Evolutionary conservation across 2,329 filamentous ascomycete species (phyloP).

Genomic region (Capronia americana): DNA sequence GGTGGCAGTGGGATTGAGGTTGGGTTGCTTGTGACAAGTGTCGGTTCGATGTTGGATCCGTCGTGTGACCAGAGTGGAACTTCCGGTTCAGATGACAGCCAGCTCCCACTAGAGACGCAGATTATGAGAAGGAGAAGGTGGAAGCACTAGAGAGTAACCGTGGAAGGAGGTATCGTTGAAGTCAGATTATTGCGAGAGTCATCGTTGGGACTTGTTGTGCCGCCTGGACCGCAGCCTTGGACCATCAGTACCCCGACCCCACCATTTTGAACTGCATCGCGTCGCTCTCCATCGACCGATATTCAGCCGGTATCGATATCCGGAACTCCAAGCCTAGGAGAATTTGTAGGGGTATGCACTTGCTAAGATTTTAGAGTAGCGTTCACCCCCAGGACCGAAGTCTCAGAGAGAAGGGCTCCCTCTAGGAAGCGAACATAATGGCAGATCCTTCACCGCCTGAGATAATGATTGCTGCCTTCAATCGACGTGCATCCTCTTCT

Average conservation of each 20-base stretch:
- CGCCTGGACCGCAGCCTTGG: background rate
- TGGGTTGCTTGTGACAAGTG: background rate
- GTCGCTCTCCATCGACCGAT: no score
- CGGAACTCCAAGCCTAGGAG: no score
- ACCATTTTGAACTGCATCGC: background rate
- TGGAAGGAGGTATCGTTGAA: background rate
- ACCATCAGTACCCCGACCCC: background rate
- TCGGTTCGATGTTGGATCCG: background rate
- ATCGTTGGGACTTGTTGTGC: background rate
- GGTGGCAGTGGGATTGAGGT: background rate
- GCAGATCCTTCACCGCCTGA: no score
- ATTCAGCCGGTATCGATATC: no score
- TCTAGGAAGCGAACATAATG: no score
- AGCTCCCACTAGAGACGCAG: background rate
- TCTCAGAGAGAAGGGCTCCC: no score
- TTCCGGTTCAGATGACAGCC: background rate
- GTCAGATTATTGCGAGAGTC: background rate
- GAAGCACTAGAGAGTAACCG: background rate
- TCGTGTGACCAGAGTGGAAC: slow-evolving; percentile 7
- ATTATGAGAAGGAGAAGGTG: background rate
- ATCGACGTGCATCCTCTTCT: no score
- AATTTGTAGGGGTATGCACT: no score
- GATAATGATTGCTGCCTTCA: no score
- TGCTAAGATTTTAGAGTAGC: no score
- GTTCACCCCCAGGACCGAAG: no score